These are phyloP conservation scores for Dipteronia sinensis DNA, from an alignment of 345 rosid species.

Conservation along the genomic window DNA sequence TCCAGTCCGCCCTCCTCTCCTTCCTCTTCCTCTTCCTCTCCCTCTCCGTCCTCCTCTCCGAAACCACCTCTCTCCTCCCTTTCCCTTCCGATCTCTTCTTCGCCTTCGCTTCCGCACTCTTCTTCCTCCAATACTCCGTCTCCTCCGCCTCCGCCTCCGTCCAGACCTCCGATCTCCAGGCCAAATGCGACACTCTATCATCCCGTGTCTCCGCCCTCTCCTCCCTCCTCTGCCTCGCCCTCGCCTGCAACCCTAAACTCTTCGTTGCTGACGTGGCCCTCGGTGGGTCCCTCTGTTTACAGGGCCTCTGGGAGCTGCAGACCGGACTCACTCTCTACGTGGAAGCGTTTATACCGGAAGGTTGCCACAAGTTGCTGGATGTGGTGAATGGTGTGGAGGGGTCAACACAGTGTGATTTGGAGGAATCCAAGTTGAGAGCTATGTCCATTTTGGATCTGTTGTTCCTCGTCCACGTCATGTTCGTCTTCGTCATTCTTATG, in stretches of 20 bases:
- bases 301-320: conserved; percentile 88
- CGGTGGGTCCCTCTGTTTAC: conserved; percentile 66
- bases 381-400: conserved; percentile 79
- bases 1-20: conserved; percentile 74
- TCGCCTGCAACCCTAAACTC: conserved; percentile 67
- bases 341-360: conserved; percentile 85
- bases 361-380: conserved; percentile 78
- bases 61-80: conserved; percentile 61
- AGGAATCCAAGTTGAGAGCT: conserved; percentile 75
- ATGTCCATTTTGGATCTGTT: conserved; percentile 81
- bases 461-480: conserved; percentile 68
- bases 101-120: conserved; percentile 71
- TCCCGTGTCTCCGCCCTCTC: conserved; percentile 63
- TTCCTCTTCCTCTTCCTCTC: conserved; percentile 83
- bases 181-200: conserved; percentile 73
- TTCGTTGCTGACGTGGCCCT: conserved; percentile 76
- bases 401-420: conserved; percentile 80
- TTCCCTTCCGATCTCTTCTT: conserved; percentile 77
- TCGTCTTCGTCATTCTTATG: conserved; percentile 59
- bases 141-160: conserved; percentile 63
- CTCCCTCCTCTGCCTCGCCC: conserved; percentile 61
- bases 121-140: conserved; percentile 71
- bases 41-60: conserved; percentile 60
- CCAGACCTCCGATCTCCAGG: conserved; percentile 84
- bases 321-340: conserved; percentile 88